Base-by-base conservation (phyloP, 805 yeast genomes). In the Pichia eremophila region DNA sequence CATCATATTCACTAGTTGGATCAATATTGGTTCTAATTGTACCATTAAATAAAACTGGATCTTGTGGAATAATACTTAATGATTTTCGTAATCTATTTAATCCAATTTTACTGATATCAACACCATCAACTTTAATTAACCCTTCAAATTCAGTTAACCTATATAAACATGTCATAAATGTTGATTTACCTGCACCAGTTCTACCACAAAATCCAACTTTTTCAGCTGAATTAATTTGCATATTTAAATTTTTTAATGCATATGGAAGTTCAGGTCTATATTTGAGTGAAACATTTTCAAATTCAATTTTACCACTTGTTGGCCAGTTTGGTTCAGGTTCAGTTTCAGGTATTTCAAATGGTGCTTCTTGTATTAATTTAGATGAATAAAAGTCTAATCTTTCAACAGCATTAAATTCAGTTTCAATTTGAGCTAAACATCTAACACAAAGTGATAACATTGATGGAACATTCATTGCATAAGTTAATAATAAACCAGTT, bases 171-270 rank as follows among this genome's bases (percentile, higher is more conserved):
- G 78, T 69, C 80, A 79, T 79, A 46, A 81, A 75, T 8, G 84
- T 74, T 3, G 81, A 68, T 63, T 80, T 81, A 47, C 95, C 95
- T 7, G 95, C 93, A 57, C 95, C 95, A 0, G 95, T 86, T 61
- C 95, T 75, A 38, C 95, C 95, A 69, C 91, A 84, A 48, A 86
- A 78, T 44, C 95, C 95, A 55, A 87, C 71, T 58, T 81, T 83
- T 60, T 85, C 85, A 17, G 75, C 70, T 0, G 81, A 73, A 8
- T 69, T 60, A 35, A 84, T 68, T 7, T 49, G 64, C 56, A 72
- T 57, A 38, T 54, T 61, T 48, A 80, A 54, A 49, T 72, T 54
- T 46, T 74, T 75, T 58, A 81, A 67, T 3, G 78, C 84, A 39
- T 74, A 64, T 9, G 86, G 86, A 46, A 80, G 67, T 0, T 75